Base-by-base conservation (phyloP, 1,284 basidiomycete genomes). In the Microbotryum violaceum region DNA sequence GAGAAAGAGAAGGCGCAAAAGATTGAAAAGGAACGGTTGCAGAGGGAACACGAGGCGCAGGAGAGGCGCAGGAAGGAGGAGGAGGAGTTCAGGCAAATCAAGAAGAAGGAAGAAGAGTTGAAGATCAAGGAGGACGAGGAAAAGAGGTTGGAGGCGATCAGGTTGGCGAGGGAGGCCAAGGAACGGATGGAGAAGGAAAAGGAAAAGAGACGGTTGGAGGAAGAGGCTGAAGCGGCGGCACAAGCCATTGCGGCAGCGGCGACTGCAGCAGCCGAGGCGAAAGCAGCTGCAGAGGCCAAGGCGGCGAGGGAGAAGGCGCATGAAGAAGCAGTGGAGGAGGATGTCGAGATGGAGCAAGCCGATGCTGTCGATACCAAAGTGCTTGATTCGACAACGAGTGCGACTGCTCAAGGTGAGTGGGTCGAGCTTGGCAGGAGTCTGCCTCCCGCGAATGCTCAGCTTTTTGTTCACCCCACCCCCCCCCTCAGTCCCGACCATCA, bases 1-100 rank as follows among this genome's bases (percentile, higher is more conserved):
- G 60, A 59, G 29, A 29, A 50, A 5, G 63, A 65, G n/a, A 23
- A 57, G 29, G 37, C 49, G 16, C 58, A 64, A 29, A 49, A 57
- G 47, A 27, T 46, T 4, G 60, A 62, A 33, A 42, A 48, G 31
- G 63, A 62, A 31, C 25, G 54, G n/a, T 6, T 49, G 3, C 58
- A 60, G 23, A n/a, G 52, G 1, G 56, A 63, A n/a, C 25, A 55
- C 37, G 51, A 54, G n/a, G 50, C 53, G 37, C 21, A 37, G 9
- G 47, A 46, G 50, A 6, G 23, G 27, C 51, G 23, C 46, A 52
- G 48, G 46, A 54, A 57, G 52, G 61, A 55, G 21, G 50, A 64
- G 27, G 50, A 60, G n/a, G 63, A 57, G 4, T 37, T 44, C 9
- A 29, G 20, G 37, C 49, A 50, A 21, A 44, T 21, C 16, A 52